Conservation (phyloP, 139 green algal genomes). For the Auxenochlorella protothecoides region DNA sequence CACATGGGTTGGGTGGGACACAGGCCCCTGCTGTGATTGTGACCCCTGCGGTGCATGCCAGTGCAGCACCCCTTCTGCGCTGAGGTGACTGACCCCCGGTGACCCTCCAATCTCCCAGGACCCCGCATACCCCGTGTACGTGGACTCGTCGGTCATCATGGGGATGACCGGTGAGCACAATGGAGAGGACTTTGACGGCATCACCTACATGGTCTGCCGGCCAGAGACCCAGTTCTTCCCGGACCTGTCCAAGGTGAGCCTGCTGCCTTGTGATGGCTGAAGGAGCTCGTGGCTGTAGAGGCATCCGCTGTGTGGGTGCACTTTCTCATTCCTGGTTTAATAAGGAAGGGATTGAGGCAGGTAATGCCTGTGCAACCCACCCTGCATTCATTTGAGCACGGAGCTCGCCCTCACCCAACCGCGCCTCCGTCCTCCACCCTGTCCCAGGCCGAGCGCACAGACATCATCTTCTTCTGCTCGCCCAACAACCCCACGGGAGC, state of each 20-base stretch:
- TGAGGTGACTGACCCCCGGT: too few species aligned
- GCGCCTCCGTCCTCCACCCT: too few species aligned
- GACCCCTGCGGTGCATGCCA: too few species aligned
- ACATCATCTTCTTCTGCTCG: conserved; percentile 99
- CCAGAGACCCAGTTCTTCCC: conserved; percentile 97
- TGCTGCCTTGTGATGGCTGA: not conserved
- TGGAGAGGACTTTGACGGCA: conserved; percentile 68
- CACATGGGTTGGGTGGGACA: too few species aligned
- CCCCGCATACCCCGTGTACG: conserved; percentile 97
- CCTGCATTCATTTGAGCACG: not conserved
- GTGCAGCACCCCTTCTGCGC: too few species aligned
- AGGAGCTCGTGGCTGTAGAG: too few species aligned
- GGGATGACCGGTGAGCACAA: conserved; percentile 84
- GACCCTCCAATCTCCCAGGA: conserved; percentile 53
- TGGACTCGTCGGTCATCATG: conserved; percentile 98
- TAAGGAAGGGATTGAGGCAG: too few species aligned
- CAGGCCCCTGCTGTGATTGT: too few species aligned
- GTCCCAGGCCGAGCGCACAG: conserved; percentile 56
- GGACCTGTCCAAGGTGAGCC: conserved; percentile 63
- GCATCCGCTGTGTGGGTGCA: too few species aligned
- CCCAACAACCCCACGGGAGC: conserved; percentile 96
- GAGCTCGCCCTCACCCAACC: too few species aligned
- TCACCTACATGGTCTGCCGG: conserved; percentile 91
- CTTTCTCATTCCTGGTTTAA: too few species aligned
- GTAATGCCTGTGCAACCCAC: too few species aligned